These are phyloP conservation scores for Panaeolus papilionaceus DNA, from an alignment of 768 basidiomycete species.

Conservation along the genomic window DNA sequence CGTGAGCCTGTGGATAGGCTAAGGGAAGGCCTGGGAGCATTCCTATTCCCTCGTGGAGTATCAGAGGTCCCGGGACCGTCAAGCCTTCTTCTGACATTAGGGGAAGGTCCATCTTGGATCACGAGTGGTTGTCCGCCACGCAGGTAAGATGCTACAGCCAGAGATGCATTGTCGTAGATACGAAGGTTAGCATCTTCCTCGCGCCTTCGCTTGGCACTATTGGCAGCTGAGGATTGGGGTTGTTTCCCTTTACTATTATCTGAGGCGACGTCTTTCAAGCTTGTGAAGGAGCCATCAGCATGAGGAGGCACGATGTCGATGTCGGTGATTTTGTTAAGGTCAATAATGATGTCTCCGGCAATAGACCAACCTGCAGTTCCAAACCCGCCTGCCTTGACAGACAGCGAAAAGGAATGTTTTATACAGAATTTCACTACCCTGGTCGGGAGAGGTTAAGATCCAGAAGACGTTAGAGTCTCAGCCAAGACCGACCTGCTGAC, in stretches of 20 bases:
- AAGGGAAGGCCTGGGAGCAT: neutral
- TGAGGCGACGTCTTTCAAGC: conserved; percentile 60
- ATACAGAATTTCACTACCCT: conserved; percentile 78
- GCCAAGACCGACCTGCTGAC: conserved; percentile 71
- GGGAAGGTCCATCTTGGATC: conserved; percentile 38
- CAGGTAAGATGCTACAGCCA: conserved; percentile 56
- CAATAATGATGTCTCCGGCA: conserved; percentile 85
- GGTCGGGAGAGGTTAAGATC: conserved; percentile 14
- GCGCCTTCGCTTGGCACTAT: conserved; percentile 57
- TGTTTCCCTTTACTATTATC: conserved; percentile 57
- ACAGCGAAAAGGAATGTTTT: conserved; percentile 73
- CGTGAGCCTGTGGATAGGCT: neutral
- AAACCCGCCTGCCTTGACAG: conserved; percentile 90
- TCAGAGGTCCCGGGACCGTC: conserved; percentile 25
- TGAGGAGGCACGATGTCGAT: conserved; percentile 71
- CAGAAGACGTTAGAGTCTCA: conserved; percentile 1
- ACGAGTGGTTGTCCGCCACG: conserved; percentile 39
- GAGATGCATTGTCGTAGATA: conserved; percentile 62
- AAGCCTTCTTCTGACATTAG: conserved; percentile 42
- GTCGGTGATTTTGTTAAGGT: conserved; percentile 72
- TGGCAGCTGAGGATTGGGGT: conserved; percentile 23
- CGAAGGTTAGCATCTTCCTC: conserved; percentile 60
- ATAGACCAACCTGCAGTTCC: conserved; percentile 92
- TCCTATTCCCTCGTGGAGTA: conserved; percentile 6
- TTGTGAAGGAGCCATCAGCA: conserved; percentile 60